phyloP scores from a whole-genome alignment of 2,329 filamentous ascomycete genomes.

The Akanthomyces lecanii region DNA sequence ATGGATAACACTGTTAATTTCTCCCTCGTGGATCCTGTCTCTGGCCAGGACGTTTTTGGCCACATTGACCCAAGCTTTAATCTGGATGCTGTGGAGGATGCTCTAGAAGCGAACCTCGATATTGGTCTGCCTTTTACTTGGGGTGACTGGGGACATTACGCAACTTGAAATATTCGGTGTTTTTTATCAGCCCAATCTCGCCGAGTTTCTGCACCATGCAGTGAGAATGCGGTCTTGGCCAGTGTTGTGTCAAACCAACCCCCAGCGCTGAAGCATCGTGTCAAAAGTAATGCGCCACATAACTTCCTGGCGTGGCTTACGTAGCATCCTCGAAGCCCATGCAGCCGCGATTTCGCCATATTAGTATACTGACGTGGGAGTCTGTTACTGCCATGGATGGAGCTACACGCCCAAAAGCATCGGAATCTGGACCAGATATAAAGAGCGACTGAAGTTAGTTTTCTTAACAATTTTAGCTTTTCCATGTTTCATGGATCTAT shows the following conservation, averaged over 20 bases:
- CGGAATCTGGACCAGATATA: neutral
- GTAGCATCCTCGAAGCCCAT: neutral
- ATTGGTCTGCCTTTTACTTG: constrained; percentile 51
- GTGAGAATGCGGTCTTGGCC: neutral
- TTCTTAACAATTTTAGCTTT: neutral
- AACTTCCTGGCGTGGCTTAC: too few species aligned
- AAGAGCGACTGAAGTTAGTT: constrained; percentile 15
- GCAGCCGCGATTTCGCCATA: too few species aligned
- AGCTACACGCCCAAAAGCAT: neutral
- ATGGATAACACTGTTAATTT: constrained; percentile 37
- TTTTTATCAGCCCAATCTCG: neutral
- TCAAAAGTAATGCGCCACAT: neutral
- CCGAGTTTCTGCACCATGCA: neutral
- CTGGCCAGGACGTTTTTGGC: constrained; percentile 51
- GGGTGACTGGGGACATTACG: constrained; percentile 41
- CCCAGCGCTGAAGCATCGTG: too few species aligned
- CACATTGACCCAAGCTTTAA: constrained; percentile 54
- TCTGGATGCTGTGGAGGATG: constrained; percentile 50
- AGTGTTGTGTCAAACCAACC: too few species aligned
- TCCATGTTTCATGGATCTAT: neutral
- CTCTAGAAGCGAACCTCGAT: constrained; percentile 51
- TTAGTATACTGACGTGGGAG: too few species aligned
- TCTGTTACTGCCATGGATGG: neutral
- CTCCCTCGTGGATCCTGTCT: constrained; percentile 39
- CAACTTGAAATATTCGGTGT: constrained; percentile 22